Evolutionary conservation across 2,329 filamentous ascomycete genomes (phyloP).

Genomic region (Sphaerulina musiva): DNA sequence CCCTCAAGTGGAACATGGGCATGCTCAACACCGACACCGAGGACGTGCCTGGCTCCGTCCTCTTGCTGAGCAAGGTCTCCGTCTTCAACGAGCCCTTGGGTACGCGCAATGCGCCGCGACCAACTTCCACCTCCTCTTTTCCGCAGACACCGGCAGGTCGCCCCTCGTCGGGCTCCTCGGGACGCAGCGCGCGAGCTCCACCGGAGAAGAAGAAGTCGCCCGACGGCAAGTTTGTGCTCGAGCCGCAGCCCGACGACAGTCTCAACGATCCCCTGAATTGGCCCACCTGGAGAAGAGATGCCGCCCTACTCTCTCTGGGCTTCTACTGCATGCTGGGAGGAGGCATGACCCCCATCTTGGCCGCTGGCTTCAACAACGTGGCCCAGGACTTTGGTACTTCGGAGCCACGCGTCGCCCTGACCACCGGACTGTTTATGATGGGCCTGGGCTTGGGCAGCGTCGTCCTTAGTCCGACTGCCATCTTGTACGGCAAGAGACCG

Average conservation of each 20-base stretch:
- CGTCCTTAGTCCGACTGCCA: conserved; percentile 80
- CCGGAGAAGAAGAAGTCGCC: conserved; percentile 64
- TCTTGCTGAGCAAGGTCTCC: conserved; percentile 50
- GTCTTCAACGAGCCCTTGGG: conserved; percentile 58
- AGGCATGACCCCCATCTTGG: conserved; percentile 83
- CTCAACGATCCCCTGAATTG: conserved; percentile 90
- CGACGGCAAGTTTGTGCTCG: conserved; percentile 77
- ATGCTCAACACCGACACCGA: conserved; percentile 74
- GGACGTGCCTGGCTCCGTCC: conserved; percentile 68
- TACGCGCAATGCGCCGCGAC: conserved; percentile 56
- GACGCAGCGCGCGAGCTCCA: conserved; percentile 8
- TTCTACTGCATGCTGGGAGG: conserved; percentile 92
- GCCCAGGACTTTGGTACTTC: conserved; percentile 60
- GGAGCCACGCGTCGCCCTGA: conserved; percentile 70
- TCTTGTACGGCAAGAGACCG: conserved; percentile 81
- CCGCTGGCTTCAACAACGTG: conserved; percentile 81
- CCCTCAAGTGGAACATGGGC: conserved; percentile 57
- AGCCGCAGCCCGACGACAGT: conserved; percentile 87
- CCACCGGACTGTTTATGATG: conserved; percentile 90
- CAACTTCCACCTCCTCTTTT: conserved; percentile 51
- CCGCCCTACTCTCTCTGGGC: conserved; percentile 72
- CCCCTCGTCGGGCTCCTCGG: conserved; percentile 10
- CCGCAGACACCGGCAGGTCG: conserved; percentile 34
- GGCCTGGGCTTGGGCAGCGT: conserved; percentile 81
- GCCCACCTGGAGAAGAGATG: conserved; percentile 73